Conservation (phyloP, 2,329 filamentous ascomycete species). For the Ceratocystis cacaofunesta region DNA sequence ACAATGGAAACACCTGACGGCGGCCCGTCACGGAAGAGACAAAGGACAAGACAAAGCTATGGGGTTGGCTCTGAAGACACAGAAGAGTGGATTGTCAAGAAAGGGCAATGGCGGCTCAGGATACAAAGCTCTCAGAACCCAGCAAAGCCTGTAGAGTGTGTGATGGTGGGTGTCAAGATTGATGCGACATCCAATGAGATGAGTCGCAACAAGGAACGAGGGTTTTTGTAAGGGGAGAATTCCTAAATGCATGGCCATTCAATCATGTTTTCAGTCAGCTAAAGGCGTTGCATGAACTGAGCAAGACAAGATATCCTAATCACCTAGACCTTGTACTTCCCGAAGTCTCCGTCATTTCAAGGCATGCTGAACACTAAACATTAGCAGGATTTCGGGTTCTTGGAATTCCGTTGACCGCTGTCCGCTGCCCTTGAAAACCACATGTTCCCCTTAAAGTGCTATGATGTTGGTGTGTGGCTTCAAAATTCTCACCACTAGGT, state of each 20-base stretch:
- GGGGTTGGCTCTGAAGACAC: background rate
- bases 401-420: background rate
- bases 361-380: background rate
- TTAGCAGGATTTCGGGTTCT: background rate
- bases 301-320: background rate
- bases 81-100: constrained; percentile 47
- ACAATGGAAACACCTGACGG: constrained; percentile 21
- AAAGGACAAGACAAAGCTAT: constrained; percentile 11
- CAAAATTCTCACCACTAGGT: background rate
- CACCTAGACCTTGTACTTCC: background rate
- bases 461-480: background rate
- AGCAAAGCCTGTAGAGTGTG: constrained; percentile 47
- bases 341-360: background rate
- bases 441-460: too few species aligned
- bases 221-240: constrained; percentile 38
- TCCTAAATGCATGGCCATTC: background rate
- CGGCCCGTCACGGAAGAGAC: constrained; percentile 17
- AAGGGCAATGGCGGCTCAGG: constrained; percentile 56
- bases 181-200: constrained; percentile 54
- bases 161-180: constrained; percentile 61
- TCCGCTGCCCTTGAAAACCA: background rate
- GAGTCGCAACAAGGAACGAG: constrained; percentile 48
- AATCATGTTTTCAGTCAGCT: background rate
- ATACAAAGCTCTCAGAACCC: constrained; percentile 38
- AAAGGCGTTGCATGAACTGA: background rate